phyloP scores from a whole-genome alignment of 768 basidiomycete genomes.

The Glaciozyma martinii region DNA sequence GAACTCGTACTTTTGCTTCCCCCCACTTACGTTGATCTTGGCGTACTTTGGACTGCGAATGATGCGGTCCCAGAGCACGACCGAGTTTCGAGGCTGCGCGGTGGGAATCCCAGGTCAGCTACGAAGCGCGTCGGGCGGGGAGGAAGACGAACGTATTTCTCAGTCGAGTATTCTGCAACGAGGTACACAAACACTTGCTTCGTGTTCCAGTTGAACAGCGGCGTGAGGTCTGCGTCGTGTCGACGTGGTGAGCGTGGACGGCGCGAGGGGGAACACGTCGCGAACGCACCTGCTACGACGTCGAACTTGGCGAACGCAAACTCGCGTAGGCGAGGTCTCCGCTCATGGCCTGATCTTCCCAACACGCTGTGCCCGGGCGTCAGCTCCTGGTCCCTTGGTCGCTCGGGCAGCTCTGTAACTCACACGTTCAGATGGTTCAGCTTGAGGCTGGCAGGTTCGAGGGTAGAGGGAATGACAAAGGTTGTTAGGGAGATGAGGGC shows the following conservation, averaged over 20 bases:
- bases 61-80: constrained; percentile 89
- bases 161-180: constrained; percentile 69
- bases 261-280: not conserved
- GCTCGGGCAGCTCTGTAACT: not conserved
- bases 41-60: constrained; percentile 71
- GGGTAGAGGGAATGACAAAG: constrained; percentile 37
- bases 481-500: constrained; percentile 27
- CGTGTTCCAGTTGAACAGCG: constrained; percentile 93
- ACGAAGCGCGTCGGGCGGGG: not conserved
- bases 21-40: constrained; percentile 51
- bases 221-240: constrained; percentile 54
- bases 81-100: constrained; percentile 48
- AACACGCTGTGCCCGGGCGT: constrained; percentile 7
- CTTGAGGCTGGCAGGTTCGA: constrained; percentile 49
- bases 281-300: constrained; percentile 60
- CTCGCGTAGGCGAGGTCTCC: constrained; percentile 54
- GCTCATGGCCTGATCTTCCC: constrained; percentile 18
- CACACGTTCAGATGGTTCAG: constrained; percentile 70
- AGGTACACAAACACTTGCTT: constrained; percentile 85
- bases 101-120: too few relatives aligned
- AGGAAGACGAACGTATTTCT: constrained; percentile 54
- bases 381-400: not conserved
- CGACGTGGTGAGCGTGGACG: not conserved
- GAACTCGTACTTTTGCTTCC: constrained; percentile 74
- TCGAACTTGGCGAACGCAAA: constrained; percentile 73